Conservation (phyloP, 2,329 filamentous ascomycete genomes). For the Rhinocladiella mackenziei region DNA sequence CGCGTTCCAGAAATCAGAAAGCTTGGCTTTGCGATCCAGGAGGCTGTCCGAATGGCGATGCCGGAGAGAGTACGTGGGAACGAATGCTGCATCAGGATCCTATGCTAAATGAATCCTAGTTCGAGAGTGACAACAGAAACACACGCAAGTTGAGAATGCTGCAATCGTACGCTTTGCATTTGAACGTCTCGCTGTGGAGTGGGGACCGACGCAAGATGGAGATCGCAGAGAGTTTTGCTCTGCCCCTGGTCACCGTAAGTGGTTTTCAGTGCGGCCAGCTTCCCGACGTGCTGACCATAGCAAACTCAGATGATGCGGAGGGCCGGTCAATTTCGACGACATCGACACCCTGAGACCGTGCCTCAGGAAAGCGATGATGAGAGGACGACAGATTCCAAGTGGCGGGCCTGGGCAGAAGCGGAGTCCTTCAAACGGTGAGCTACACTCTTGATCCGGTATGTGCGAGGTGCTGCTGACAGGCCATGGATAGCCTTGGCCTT, state of each 20-base stretch:
- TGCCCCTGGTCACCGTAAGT: conserved; percentile 34
- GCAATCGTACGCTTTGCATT: conserved; percentile 36
- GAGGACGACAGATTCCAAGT: background rate
- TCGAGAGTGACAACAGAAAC: conserved; percentile 36
- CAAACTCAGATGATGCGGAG: background rate
- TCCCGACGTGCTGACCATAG: background rate
- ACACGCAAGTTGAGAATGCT: conserved; percentile 34
- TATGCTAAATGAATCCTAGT: conserved; percentile 16
- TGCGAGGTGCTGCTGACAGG: too few species aligned
- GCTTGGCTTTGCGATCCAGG: conserved; percentile 42
- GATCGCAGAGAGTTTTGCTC: conserved; percentile 40
- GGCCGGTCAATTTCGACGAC: background rate
- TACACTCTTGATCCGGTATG: background rate
- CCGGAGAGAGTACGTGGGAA: conserved; percentile 1
- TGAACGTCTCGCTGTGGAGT: conserved; percentile 39
- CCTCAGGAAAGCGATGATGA: background rate
- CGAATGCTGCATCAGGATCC: background rate
- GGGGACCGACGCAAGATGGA: conserved; percentile 40
- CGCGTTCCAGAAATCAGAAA: conserved; percentile 38
- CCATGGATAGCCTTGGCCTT: background rate
- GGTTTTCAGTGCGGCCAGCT: background rate
- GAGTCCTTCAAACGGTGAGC: background rate
- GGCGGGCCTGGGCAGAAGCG: background rate
- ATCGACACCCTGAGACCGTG: background rate
- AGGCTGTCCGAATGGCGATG: conserved; percentile 36